A percentile compares a stretch with the other conserved stretches of the same genome.
Evolutionary conservation across 106 monocot genomes (phyloP).

Genomic region (Iris macrosiphon): DNA sequence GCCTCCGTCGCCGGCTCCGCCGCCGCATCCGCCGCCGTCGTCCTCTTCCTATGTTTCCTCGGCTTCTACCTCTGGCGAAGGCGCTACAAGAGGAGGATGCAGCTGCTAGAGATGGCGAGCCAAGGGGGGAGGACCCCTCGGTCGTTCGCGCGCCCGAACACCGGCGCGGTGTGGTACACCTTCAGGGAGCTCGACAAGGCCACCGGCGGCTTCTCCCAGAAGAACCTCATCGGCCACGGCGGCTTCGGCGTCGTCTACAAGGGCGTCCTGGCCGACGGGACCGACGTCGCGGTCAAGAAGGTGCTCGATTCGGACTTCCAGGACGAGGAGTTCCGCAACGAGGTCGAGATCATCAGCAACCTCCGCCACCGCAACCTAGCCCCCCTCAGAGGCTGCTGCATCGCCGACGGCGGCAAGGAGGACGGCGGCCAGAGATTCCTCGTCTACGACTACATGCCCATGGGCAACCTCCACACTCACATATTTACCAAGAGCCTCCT

Average conservation of each 20-base stretch:
- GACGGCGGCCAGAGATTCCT: conserved; percentile 53
- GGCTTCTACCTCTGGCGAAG: conserved; percentile 3
- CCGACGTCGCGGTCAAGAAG: conserved; percentile 58
- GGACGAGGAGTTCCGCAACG: conserved; percentile 73
- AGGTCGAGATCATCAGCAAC: conserved; percentile 72
- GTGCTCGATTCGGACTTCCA: conserved; percentile 48
- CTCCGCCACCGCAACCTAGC: conserved; percentile 72
- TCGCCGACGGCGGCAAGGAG: conserved; percentile 37
- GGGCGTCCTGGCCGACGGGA: conserved; percentile 52
- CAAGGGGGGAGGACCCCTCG: not conserved
- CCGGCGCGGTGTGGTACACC: conserved; percentile 47
- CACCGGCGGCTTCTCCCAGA: conserved; percentile 37
- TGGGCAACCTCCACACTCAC: conserved; percentile 46
- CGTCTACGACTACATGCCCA: conserved; percentile 80
- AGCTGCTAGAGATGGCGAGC: no score
- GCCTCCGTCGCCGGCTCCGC: conserved; percentile 7
- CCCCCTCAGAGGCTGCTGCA: conserved; percentile 78
- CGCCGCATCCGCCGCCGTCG: conserved; percentile 11
- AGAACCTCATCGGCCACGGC: conserved; percentile 59
- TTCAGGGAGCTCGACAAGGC: conserved; percentile 48
- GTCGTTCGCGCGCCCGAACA: conserved; percentile 42
- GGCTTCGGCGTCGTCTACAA: conserved; percentile 68
- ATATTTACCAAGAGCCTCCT: conserved; percentile 19
- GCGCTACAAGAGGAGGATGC: conserved; percentile 12
- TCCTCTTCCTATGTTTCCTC: conserved; percentile 1